Base-by-base conservation (phyloP, 345 rosid species). In the Hevea brasiliensis region DNA sequence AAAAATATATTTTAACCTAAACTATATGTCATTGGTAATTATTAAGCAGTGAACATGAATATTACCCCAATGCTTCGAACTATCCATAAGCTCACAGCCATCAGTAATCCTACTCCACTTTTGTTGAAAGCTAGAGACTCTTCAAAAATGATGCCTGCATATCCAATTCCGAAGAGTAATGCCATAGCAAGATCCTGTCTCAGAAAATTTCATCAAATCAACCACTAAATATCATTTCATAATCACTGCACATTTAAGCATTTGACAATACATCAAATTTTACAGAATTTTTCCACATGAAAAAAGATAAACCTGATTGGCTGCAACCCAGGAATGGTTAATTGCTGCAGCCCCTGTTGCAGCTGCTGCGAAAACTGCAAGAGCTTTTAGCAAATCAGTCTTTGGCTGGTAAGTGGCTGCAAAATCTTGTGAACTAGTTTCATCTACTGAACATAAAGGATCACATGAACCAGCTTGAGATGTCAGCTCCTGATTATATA, bases 81-180 rank as follows among this genome's bases (percentile, higher is more conserved):
- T 42, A 89, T 86, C 99, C 99, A 95, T 78, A 95, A 80, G 83
- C 99, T 87, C 69, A 92, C 98, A 76, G 98, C 99, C 99, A 95
- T 95, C 82, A 95, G 53, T 51, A 95, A 83, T 79, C 91, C 99
- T 20, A 95, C 94, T 62, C 98, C 98, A 78, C 92, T 95, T 88
- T 95, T 95, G 74, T 91, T 92, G 86, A 95, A 92, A 62, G 99
- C 93, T 69, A 95, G 84, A 82, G 93, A 89, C 83, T 92, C 96
- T 80, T 92, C 98, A 55, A 95, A 95, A 75, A 95, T 86, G 74
- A 92, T 95, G 42, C 99, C 97, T 0, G 85, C 85, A 71, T 95
- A 95, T 79, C 98, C 99, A 74, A 95, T 71, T 77, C 74, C 90
- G 78, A 95, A 95, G 72, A 92, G 82, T 77, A 95, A 77, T 40